Evolutionary conservation across 1,139 yeast species (phyloP).

Genomic region (Schizosaccharomyces versatilis): DNA sequence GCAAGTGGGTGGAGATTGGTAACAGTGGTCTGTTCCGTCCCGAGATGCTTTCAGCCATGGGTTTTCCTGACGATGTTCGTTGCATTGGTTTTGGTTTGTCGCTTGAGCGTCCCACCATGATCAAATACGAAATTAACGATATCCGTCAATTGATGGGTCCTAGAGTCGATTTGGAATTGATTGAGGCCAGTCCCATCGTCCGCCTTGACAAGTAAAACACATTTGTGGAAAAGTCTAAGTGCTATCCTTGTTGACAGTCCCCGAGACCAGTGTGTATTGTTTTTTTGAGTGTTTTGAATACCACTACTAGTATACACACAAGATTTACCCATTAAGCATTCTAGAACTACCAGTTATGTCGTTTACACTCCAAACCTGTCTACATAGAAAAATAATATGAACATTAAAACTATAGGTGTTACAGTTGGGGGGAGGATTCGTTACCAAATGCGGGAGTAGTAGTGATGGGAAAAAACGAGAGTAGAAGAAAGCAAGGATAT

Average conservation of each 20-base stretch:
- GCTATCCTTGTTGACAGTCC: not conserved
- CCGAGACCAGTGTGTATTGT: no score
- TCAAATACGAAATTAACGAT: conserved; percentile 84
- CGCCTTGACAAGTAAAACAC: conserved; percentile 45
- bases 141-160: conserved; percentile 90
- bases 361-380: no score
- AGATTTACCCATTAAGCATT: no score
- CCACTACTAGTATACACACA: no score
- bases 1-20: conserved; percentile 97
- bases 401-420: no score
- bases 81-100: conserved; percentile 96
- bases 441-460: no score
- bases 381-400: no score
- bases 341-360: no score
- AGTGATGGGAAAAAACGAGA: no score
- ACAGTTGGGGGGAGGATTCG: no score
- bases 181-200: conserved; percentile 92
- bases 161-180: conserved; percentile 77
- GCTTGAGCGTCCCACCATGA: conserved; percentile 97
- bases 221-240: not conserved
- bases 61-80: conserved; percentile 79
- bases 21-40: conserved; percentile 99
- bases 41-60: conserved; percentile 96
- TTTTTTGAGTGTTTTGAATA: no score
- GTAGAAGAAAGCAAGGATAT: no score